phyloP scores from a whole-genome alignment of 768 basidiomycete species.

The Lactarius deliciosus region DNA sequence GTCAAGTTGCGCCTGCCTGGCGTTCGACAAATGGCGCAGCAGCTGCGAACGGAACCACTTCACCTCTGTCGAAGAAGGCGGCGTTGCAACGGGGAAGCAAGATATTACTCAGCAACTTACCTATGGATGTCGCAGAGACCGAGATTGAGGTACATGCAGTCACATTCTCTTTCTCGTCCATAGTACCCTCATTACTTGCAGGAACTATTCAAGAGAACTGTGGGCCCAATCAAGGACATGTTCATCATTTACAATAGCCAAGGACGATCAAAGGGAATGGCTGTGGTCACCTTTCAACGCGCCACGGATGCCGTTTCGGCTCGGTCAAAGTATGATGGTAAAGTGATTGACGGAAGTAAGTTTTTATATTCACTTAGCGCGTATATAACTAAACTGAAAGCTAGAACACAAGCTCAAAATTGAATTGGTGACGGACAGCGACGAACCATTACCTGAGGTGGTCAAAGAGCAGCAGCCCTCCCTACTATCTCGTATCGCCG shows the following conservation, averaged over 20 bases:
- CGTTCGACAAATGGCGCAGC: conserved; percentile 8
- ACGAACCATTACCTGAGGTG: conserved; percentile 32
- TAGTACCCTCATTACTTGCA: conserved; percentile 34
- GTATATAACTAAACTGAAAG: conserved; percentile 1
- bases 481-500: conserved; percentile 41
- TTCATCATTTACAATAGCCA: conserved; percentile 76
- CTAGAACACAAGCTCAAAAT: conserved; percentile 67
- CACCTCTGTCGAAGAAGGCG: conserved; percentile 16
- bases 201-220: conserved; percentile 75
- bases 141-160: conserved; percentile 26
- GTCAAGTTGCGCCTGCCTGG: conserved; percentile 29
- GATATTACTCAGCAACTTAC: conserved; percentile 28
- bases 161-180: not conserved
- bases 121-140: conserved; percentile 28
- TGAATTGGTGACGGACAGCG: conserved; percentile 56
- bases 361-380: conserved; percentile 16
- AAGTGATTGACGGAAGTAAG: conserved; percentile 67
- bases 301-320: conserved; percentile 62
- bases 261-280: conserved; percentile 78
- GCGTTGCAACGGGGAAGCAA: conserved; percentile 26
- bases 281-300: conserved; percentile 65
- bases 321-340: conserved; percentile 68
- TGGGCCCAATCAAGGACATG: conserved; percentile 68
- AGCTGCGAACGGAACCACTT: conserved; percentile 15
- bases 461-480: conserved; percentile 35